Evolutionary conservation across 1,284 basidiomycete species (phyloP), one percentile per base, ranked within the genome.

Genomic region (Fomitiporia mediterranea): DNA sequence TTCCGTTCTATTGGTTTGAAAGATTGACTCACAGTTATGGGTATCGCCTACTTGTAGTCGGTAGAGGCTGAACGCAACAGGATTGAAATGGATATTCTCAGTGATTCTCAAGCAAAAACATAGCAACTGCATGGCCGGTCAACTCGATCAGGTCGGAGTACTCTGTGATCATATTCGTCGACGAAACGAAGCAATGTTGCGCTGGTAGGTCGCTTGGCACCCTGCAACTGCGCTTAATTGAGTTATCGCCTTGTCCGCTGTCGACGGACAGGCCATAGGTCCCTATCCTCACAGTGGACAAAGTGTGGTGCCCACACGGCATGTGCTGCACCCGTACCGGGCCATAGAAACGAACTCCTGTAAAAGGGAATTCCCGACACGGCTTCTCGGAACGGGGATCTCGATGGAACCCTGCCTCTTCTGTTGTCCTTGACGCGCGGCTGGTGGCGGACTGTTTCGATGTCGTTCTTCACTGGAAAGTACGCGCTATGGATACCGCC

Each of bases 401-500:
- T n/a, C 27, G 44, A 46, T 46, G 30, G 44, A 30, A n/a, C 17
- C 21, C 27, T 28, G 44, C 13, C 13, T 15, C 13, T n/a, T 25
- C 7, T n/a, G 21, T 25, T 25, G 44, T 11, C 15, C 44, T 46
- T 28, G 25, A 37, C 46, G 21, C 35, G 11, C 0, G 39, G 28
- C 15, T 37, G 37, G 34, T 49, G 46, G 32, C 53, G n/a, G 9
- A 17, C 30, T 23, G 13, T 55, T 38, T 30, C 30, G 34, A 54
- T 23, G 11, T 13, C 15, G 8, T 19, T 48, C 32, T 27, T 9
- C 15, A 25, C 21, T 17, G 53, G 53, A 40, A 34, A 40, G 15
- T 55, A 40, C 53, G 44, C 47, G 32, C 35, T 55, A 28, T 50
- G 53, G 27, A 23, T n/a, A 38, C 32, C 53, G 53, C 53, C 53